A percentile compares a stretch with the other conserved stretches of the same genome.
These are phyloP conservation scores for Tylopilus subfusipes DNA, from an alignment of 768 basidiomycete genomes.

Conservation along the genomic window DNA sequence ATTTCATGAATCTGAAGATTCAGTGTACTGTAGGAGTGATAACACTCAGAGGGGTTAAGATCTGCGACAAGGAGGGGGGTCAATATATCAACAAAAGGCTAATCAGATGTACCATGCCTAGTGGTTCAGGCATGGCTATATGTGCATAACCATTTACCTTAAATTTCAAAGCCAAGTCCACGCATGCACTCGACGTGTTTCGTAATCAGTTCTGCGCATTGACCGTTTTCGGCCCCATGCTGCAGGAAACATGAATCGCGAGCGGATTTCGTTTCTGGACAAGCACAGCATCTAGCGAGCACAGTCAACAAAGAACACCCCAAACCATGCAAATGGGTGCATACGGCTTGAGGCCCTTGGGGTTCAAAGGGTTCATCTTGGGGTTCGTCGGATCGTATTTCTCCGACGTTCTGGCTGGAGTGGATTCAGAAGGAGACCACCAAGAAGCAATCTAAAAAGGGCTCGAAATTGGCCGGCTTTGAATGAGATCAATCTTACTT, in stretches of 20 bases:
- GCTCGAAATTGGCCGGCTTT: background rate
- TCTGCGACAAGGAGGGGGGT: background rate
- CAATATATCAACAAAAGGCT: background rate
- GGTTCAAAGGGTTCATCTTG: constrained; percentile 85
- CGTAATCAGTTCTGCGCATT: constrained; percentile 77
- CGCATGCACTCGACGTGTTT: constrained; percentile 91
- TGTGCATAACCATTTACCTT: constrained; percentile 6
- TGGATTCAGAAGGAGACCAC: constrained; percentile 46
- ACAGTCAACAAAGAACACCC: background rate
- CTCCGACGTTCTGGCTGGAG: constrained; percentile 32
- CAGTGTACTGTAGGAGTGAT: background rate
- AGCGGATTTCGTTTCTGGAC: constrained; percentile 87
- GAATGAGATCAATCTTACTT: background rate
- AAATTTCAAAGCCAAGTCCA: constrained; percentile 82
- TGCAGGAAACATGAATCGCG: constrained; percentile 94
- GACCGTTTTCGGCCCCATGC: constrained; percentile 59
- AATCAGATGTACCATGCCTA: background rate
- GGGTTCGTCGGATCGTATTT: constrained; percentile 72
- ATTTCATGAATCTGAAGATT: constrained; percentile 5
- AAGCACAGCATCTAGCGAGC: constrained; percentile 82
- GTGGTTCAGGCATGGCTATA: background rate
- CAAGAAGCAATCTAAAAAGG: constrained; percentile 45
- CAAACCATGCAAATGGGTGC: constrained; percentile 26
- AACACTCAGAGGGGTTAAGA: background rate
- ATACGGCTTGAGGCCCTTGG: constrained; percentile 92